Evolutionary conservation across 2,329 filamentous ascomycete species (phyloP), one percentile per base, ranked within the genome.

Genomic region (Xylariales sp.): DNA sequence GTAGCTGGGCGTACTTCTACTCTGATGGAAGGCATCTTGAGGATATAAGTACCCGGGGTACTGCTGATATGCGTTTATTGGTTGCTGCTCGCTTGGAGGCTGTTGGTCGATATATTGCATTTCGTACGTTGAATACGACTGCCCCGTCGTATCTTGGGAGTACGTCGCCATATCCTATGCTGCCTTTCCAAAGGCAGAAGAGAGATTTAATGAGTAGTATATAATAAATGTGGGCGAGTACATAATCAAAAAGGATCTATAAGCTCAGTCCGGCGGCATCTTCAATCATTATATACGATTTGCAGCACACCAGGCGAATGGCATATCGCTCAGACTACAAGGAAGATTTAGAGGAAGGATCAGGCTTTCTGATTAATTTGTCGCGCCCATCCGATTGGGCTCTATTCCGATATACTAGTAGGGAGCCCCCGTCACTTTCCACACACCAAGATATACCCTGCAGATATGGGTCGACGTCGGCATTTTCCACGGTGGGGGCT

Each of bases 81-180:
- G 10, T 23, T 12, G 34, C 4, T 61, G 58, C 46, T 53, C 58
- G 32, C 14, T 34, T 43, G 18, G 48, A 43, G 12, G 18, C 23
- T 52, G 34, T 52, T 32, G 46, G 18, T 52, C 23, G 48, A 61
- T n/a, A 52, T 52, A 10, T 53, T 61, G 58, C 58, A 61, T 61
- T 7, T 43, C 58, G 34, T 61, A 61, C 5, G 46, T 30, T 45
- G 46, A 28, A 61, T 61, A 39, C 34, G 58, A 32, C 14, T 9
- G 16, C 7, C 36, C 46, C 32, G 34, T n/a, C 36, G 18, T 32
- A 65, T 52, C 36, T 54, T 61, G 55, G 55, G 32, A 49, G 32
- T 41, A 28, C 56, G 30, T 59, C 7, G 45, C 18, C 32, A 59
- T 16, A 18, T 23, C 43, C 18, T 39, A 9, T 12, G 32, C 6